Evolutionary conservation across 441 rosid species (phyloP).

Genomic region (Corymbia citriodora): DNA sequence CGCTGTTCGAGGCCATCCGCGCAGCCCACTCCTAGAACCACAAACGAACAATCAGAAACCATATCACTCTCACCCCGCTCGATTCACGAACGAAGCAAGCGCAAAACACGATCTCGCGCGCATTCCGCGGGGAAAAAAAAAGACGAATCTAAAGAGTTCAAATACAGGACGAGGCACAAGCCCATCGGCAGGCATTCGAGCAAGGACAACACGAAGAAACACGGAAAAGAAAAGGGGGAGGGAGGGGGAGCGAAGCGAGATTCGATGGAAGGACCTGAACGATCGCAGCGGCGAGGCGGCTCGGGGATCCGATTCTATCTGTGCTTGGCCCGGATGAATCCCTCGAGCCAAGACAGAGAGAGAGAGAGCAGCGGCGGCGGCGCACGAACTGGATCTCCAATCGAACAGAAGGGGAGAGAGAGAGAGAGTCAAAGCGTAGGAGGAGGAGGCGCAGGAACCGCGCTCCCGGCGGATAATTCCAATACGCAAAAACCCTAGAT

Average conservation of each 20-base stretch:
- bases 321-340: conserved; percentile 79
- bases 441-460: no score
- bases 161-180: no score
- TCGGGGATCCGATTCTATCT: conserved; percentile 15
- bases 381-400: conserved; percentile 36
- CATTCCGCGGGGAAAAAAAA: no score
- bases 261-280: neutral
- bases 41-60: neutral
- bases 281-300: neutral
- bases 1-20: conserved; percentile 59
- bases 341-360: conserved; percentile 61
- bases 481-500: conserved; percentile 19
- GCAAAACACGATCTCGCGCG: neutral
- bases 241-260: neutral
- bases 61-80: neutral
- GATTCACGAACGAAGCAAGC: neutral
- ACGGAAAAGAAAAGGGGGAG: no score
- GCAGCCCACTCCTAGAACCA: conserved; percentile 1
- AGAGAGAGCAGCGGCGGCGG: neutral
- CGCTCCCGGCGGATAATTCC: neutral
- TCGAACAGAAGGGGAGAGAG: neutral
- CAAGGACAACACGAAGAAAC: no score
- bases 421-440: neutral
- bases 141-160: no score
- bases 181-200: no score